A percentile compares a stretch with the other conserved stretches of the same genome.
phyloP scores from a whole-genome alignment of 768 basidiomycete species.

The Leucosporidium scottii region DNA sequence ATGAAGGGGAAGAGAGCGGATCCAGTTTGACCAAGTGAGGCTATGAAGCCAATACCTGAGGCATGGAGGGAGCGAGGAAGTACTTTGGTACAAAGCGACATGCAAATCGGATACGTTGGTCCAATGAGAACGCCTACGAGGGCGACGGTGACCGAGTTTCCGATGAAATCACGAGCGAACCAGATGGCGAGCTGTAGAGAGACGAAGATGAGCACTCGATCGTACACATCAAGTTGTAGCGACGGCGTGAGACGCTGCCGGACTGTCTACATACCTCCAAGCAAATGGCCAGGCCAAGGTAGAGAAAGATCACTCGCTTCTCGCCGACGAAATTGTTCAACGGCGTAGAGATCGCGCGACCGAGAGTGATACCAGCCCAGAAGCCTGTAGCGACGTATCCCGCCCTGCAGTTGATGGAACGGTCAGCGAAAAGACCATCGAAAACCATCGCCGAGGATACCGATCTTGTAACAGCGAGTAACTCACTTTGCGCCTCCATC shows the following conservation, averaged over 20 bases:
- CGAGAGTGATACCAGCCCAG: constrained; percentile 17
- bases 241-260: too few species aligned
- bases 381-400: not conserved
- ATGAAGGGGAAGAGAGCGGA: constrained; percentile 25
- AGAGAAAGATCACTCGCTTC: constrained; percentile 9
- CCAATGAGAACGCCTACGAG: constrained; percentile 7
- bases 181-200: constrained; percentile 21
- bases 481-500: constrained; percentile 12
- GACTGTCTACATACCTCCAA: too few species aligned
- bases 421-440: not conserved
- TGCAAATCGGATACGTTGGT: not conserved
- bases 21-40: constrained; percentile 3
- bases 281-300: not conserved
- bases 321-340: constrained; percentile 17
- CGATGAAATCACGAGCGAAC: constrained; percentile 19
- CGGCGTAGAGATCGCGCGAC: not conserved
- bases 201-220: too few species aligned
- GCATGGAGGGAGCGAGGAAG: constrained; percentile 17
- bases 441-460: too few species aligned
- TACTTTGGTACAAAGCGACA: not conserved
- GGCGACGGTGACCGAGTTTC: not conserved
- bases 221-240: too few species aligned
- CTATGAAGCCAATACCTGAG: constrained; percentile 4
- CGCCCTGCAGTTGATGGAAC: not conserved
- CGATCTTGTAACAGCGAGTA: too few species aligned